These are phyloP conservation scores for Alternaria alternata DNA, from an alignment of 2,329 filamentous ascomycete species.

Conservation along the genomic window DNA sequence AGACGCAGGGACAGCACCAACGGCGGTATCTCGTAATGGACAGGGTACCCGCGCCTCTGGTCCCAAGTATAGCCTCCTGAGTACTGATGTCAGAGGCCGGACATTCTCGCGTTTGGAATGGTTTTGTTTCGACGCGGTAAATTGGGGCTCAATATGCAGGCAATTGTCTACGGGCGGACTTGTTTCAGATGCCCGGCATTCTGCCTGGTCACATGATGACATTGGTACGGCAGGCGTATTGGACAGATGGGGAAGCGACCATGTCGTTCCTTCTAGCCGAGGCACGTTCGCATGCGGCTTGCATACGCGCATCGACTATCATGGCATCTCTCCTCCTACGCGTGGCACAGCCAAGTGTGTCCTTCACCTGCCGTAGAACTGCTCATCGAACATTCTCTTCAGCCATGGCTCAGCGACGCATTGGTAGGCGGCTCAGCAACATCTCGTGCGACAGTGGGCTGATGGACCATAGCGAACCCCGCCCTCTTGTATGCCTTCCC, in stretches of 20 bases:
- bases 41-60: slow-evolving; percentile 8
- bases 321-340: slow-evolving; percentile 22
- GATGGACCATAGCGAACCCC: slow-evolving; percentile 47
- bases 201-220: slow-evolving; percentile 4
- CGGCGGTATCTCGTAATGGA: slow-evolving; percentile 9
- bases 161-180: slow-evolving; percentile 23
- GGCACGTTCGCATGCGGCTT: slow-evolving; percentile 9
- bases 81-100: background rate
- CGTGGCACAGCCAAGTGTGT: slow-evolving; percentile 12
- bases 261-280: slow-evolving; percentile 26
- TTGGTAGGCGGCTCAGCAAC: slow-evolving; percentile 36
- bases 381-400: slow-evolving; percentile 17
- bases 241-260: slow-evolving; percentile 14
- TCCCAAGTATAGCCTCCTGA: slow-evolving; percentile 6
- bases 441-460: slow-evolving; percentile 28
- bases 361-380: background rate
- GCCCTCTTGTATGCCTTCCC: slow-evolving; percentile 50
- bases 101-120: background rate
- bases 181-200: slow-evolving; percentile 18
- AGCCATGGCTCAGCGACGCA: slow-evolving; percentile 42
- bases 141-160: slow-evolving; percentile 22
- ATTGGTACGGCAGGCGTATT: slow-evolving; percentile 16
- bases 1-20: slow-evolving; percentile 26
- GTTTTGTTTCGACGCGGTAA: slow-evolving; percentile 1
- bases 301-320: slow-evolving; percentile 12